Percentiles rank a stretch among this genome's conserved stretches.
These are phyloP conservation scores for Mycena rosella DNA, from an alignment of 768 basidiomycete species.

Conservation along the genomic window DNA sequence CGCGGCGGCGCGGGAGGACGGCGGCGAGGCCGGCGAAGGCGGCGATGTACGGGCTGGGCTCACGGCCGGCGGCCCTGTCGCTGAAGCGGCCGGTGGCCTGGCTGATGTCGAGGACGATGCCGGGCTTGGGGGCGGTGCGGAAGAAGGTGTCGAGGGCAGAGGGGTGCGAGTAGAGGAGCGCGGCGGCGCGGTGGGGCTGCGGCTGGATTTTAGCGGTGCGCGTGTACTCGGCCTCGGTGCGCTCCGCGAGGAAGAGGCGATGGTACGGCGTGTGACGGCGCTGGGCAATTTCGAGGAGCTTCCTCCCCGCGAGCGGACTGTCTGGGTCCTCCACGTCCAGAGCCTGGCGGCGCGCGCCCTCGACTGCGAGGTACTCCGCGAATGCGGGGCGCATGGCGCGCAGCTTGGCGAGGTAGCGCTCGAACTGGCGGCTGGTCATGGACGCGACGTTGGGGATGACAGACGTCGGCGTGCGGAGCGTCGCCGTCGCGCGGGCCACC, in stretches of 20 bases:
- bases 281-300: constrained; percentile 44
- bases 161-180: constrained; percentile 69
- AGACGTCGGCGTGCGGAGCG: background rate
- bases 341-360: constrained; percentile 30
- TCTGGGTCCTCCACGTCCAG: too few species aligned
- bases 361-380: constrained; percentile 55
- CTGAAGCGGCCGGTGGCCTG: background rate
- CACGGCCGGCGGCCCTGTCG: too few species aligned
- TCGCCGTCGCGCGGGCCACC: too few species aligned
- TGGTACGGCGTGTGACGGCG: constrained; percentile 40
- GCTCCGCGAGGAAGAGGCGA: constrained; percentile 53
- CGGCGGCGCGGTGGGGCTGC: constrained; percentile 74
- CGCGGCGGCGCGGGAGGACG: background rate
- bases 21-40: constrained; percentile 32
- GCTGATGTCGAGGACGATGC: constrained; percentile 63
- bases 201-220: constrained; percentile 62
- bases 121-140: constrained; percentile 66
- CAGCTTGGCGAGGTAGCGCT: constrained; percentile 69
- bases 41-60: too few species aligned
- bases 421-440: constrained; percentile 73
- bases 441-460: constrained; percentile 66
- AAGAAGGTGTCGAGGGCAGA: constrained; percentile 67
- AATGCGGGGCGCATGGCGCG: constrained; percentile 71
- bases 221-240: constrained; percentile 36
- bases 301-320: constrained; percentile 26